Evolutionary conservation across 768 basidiomycete genomes (phyloP).

Genomic region (Dacryopinax primogenitus): DNA sequence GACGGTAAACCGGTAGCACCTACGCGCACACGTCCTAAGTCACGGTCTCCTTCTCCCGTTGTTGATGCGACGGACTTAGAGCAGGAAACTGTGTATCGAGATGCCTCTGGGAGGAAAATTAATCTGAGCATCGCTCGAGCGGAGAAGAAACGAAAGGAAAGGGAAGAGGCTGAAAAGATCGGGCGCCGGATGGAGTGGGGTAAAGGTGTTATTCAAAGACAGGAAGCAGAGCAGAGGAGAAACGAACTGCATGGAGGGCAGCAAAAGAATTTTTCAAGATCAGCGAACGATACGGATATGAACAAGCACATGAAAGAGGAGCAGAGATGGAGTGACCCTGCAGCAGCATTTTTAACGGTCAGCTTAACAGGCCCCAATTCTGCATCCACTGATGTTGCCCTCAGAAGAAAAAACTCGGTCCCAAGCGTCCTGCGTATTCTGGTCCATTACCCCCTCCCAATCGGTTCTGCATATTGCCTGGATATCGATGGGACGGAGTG

Average conservation of each 20-base stretch:
- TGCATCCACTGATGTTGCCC: slow-evolving; percentile 2
- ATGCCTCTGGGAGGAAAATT: slow-evolving; percentile 73
- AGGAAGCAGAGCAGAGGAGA: slow-evolving; percentile 56
- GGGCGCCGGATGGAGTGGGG: slow-evolving; percentile 96
- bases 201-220: slow-evolving; percentile 82
- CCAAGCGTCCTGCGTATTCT: slow-evolving; percentile 68
- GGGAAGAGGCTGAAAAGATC: slow-evolving; percentile 74
- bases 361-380: slow-evolving; percentile 23
- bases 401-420: slow-evolving; percentile 61
- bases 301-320: slow-evolving; percentile 73
- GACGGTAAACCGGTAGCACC: background rate
- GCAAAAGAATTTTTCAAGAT: slow-evolving; percentile 55
- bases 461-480: slow-evolving; percentile 87
- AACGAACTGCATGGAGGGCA: slow-evolving; percentile 56
- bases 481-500: slow-evolving; percentile 97
- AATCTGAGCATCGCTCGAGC: slow-evolving; percentile 75
- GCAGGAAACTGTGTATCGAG: slow-evolving; percentile 90
- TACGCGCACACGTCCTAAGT: background rate
- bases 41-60: slow-evolving; percentile 8
- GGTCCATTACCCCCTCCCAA: slow-evolving; percentile 88
- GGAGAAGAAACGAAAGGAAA: slow-evolving; percentile 67
- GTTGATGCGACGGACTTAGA: slow-evolving; percentile 28
- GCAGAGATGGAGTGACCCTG: slow-evolving; percentile 95
- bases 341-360: slow-evolving; percentile 83
- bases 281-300: slow-evolving; percentile 69